Evolutionary conservation across 106 monocot genomes (phyloP).

Genomic region (Chionographis japonica): DNA sequence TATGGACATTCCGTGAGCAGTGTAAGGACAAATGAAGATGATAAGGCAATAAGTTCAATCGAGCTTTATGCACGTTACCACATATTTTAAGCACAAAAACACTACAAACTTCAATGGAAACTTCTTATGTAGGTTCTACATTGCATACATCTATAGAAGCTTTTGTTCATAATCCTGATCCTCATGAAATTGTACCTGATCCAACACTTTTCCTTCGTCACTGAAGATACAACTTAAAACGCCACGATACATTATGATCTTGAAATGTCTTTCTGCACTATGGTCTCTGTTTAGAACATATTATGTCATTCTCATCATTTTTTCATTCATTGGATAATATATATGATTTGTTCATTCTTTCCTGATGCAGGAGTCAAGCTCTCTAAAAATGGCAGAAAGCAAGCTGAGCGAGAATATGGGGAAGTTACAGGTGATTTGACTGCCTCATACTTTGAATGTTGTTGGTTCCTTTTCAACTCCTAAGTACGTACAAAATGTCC

Average conservation of each 20-base stretch:
- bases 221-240: no score
- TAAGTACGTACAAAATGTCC: no score
- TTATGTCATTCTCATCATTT: no score
- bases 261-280: background rate
- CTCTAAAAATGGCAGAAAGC: constrained; percentile 33
- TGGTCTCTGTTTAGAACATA: no score
- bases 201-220: no score
- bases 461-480: background rate
- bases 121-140: no score
- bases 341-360: background rate
- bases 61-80: background rate
- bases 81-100: background rate
- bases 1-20: constrained; percentile 55
- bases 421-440: constrained; percentile 55
- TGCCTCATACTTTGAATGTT: background rate
- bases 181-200: no score
- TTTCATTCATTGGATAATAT: background rate
- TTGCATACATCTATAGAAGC: no score
- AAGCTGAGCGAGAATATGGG: constrained; percentile 56
- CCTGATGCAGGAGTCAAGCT: constrained; percentile 29
- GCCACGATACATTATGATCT: background rate
- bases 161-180: no score
- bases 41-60: no score
- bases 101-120: no score
- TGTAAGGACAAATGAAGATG: constrained; percentile 42